These are phyloP conservation scores for Xylariaceae sp. DNA, from an alignment of 2,329 filamentous ascomycete genomes.

Conservation along the genomic window DNA sequence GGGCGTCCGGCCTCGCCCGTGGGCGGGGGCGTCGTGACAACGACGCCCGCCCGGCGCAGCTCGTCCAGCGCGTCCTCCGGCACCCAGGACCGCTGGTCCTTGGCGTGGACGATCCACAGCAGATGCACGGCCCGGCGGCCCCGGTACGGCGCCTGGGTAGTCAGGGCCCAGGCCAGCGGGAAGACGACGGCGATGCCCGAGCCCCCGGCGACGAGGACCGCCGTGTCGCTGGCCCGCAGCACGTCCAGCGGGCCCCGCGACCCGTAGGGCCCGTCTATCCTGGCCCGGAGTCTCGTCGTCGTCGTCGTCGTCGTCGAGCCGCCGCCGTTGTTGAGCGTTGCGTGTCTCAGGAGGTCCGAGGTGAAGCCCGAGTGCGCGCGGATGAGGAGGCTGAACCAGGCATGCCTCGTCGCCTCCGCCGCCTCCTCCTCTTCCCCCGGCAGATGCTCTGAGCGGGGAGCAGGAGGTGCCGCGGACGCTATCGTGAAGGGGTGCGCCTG, in stretches of 20 bases:
- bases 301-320: no score
- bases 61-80: constrained; percentile 40
- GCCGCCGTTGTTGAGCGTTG: constrained; percentile 35
- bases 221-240: constrained; percentile 39
- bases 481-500: constrained; percentile 64
- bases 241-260: constrained; percentile 47
- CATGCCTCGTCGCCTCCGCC: constrained; percentile 27
- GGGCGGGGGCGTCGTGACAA: constrained; percentile 46
- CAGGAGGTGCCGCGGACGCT: constrained; percentile 51
- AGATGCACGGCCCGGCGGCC: constrained; percentile 35
- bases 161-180: constrained; percentile 49
- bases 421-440: constrained; percentile 1
- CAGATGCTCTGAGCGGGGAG: no score
- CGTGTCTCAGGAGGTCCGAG: constrained; percentile 43
- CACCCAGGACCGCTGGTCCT: constrained; percentile 47
- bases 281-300: constrained; percentile 35
- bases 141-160: constrained; percentile 18
- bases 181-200: constrained; percentile 59
- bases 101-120: constrained; percentile 52
- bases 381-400: constrained; percentile 50
- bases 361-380: constrained; percentile 55
- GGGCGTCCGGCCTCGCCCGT: constrained; percentile 47
- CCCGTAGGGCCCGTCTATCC: constrained; percentile 60
- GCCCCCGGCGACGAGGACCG: constrained; percentile 54
- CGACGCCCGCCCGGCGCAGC: constrained; percentile 39